Percentiles rank a stretch among this genome's conserved stretches.
These are phyloP conservation scores for Ceratobasidium sp. DNA, from an alignment of 1,284 basidiomycete species.

Conservation along the genomic window DNA sequence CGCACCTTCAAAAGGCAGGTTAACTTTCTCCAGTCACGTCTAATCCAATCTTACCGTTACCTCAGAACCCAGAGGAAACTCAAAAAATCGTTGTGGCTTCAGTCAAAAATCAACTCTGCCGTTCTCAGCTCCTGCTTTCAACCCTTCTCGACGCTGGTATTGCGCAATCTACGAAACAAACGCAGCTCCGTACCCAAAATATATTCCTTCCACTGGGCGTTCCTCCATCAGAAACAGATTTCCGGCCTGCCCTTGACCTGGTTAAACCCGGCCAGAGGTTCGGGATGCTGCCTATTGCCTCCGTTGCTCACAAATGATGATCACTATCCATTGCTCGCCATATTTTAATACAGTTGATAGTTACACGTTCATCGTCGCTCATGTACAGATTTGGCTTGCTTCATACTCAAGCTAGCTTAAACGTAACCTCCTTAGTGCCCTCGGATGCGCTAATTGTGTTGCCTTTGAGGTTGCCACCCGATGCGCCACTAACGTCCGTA, in stretches of 20 bases:
- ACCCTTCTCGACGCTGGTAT: conserved; percentile 46
- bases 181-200: conserved; percentile 42
- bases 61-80: conserved; percentile 50
- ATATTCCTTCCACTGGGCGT: conserved; percentile 47
- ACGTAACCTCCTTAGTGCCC: conserved; percentile 32
- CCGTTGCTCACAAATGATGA: conserved; percentile 28
- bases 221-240: conserved; percentile 63
- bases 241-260: conserved; percentile 65
- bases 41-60: conserved; percentile 56
- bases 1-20: conserved; percentile 26
- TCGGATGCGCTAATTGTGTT: conserved; percentile 34
- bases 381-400: neutral
- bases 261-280: conserved; percentile 69
- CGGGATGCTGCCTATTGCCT: conserved; percentile 60
- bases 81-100: conserved; percentile 57
- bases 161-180: conserved; percentile 45
- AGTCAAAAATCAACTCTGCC: conserved; percentile 57
- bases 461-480: conserved; percentile 33
- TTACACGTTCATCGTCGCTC: neutral
- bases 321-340: neutral
- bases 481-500: conserved; percentile 6
- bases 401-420: conserved; percentile 29
- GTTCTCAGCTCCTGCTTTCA: conserved; percentile 52
- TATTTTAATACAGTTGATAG: conserved; percentile 17
- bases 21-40: neutral